Percentiles rank a stretch among this genome's conserved stretches.
Evolutionary conservation across 495 filamentous ascomycete species (phyloP).

Genomic region (Hypoxylon fuscum): DNA sequence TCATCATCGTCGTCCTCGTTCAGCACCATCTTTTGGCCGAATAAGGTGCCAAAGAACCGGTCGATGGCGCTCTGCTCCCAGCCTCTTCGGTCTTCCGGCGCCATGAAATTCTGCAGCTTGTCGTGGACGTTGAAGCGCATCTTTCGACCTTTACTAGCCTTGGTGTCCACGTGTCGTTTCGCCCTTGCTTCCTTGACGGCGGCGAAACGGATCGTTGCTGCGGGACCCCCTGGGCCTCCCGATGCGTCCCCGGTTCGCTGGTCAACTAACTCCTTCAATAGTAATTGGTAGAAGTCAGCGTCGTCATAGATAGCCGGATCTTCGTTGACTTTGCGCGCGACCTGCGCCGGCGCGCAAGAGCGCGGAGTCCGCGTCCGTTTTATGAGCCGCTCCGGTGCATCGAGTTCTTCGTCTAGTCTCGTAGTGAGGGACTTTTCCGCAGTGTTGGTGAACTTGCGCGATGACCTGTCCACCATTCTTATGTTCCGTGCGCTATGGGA

Average conservation of each 20-base stretch:
- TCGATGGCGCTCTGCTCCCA: slow-evolving; percentile 84
- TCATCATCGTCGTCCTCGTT: slow-evolving; percentile 72
- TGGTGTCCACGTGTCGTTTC: slow-evolving; percentile 85
- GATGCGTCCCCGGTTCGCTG: slow-evolving; percentile 73
- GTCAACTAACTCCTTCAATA: slow-evolving; percentile 88
- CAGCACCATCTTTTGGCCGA: slow-evolving; percentile 80
- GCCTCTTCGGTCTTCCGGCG: slow-evolving; percentile 77
- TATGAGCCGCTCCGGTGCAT: slow-evolving; percentile 71
- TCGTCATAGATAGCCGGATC: slow-evolving; percentile 81
- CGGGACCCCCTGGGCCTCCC: slow-evolving; percentile 51
- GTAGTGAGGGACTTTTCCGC: slow-evolving; percentile 69
- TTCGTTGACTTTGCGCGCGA: slow-evolving; percentile 60
- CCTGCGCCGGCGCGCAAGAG: slow-evolving; percentile 76
- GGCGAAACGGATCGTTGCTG: slow-evolving; percentile 61
- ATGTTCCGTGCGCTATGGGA: slow-evolving; percentile 62
- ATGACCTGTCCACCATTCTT: slow-evolving; percentile 45
- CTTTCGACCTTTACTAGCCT: slow-evolving; percentile 94
- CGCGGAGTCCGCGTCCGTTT: slow-evolving; percentile 71
- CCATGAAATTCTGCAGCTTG: slow-evolving; percentile 98
- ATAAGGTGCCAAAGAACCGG: slow-evolving; percentile 87
- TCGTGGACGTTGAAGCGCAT: slow-evolving; percentile 93
- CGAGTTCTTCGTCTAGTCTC: slow-evolving; percentile 77
- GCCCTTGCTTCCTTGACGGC: slow-evolving; percentile 84
- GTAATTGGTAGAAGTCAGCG: slow-evolving; percentile 84
- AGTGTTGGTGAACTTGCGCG: slow-evolving; percentile 37